Evolutionary conservation across 768 basidiomycete genomes (phyloP).

Genomic region (Coprinopsis cinerea): DNA sequence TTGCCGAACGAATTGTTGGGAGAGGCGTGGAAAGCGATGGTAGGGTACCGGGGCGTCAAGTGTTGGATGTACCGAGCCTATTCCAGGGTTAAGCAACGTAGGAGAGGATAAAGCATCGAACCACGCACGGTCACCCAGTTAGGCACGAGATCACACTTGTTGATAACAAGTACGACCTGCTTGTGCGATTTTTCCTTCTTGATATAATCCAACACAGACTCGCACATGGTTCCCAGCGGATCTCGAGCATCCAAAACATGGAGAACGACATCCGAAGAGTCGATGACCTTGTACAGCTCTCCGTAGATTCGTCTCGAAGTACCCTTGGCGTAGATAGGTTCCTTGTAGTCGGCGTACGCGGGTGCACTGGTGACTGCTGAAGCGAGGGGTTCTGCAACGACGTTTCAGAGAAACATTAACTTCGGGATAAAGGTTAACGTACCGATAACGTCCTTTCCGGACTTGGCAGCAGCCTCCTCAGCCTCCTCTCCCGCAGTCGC

Average conservation of each 20-base stretch:
- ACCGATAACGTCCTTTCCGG: slow-evolving; percentile 43
- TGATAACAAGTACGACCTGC: slow-evolving; percentile 92
- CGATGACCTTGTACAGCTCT: slow-evolving; percentile 98
- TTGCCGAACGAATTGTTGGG: slow-evolving; percentile 99
- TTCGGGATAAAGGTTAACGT: slow-evolving; percentile 7
- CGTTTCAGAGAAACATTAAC: neutral
- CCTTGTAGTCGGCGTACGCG: slow-evolving; percentile 75
- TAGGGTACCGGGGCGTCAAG: slow-evolving; percentile 90
- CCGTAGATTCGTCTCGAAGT: slow-evolving; percentile 95
- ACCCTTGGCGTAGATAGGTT: slow-evolving; percentile 93
- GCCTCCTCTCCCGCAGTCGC: slow-evolving; percentile 51
- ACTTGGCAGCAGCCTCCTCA: slow-evolving; percentile 33
- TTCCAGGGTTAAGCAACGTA: neutral
- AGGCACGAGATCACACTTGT: slow-evolving; percentile 98
- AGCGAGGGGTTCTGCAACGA: slow-evolving; percentile 37
- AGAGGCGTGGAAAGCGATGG: slow-evolving; percentile 97
- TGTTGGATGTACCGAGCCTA: slow-evolving; percentile 96
- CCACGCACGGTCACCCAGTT: slow-evolving; percentile 94
- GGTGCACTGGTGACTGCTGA: slow-evolving; percentile 45
- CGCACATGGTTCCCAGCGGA: slow-evolving; percentile 91
- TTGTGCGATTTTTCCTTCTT: slow-evolving; percentile 97
- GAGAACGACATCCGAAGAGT: slow-evolving; percentile 94
- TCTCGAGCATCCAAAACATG: slow-evolving; percentile 96
- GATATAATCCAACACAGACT: slow-evolving; percentile 88
- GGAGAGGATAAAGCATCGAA: neutral